phyloP scores from a whole-genome alignment of 208 protist species.

The Leishmania aethiopica region DNA sequence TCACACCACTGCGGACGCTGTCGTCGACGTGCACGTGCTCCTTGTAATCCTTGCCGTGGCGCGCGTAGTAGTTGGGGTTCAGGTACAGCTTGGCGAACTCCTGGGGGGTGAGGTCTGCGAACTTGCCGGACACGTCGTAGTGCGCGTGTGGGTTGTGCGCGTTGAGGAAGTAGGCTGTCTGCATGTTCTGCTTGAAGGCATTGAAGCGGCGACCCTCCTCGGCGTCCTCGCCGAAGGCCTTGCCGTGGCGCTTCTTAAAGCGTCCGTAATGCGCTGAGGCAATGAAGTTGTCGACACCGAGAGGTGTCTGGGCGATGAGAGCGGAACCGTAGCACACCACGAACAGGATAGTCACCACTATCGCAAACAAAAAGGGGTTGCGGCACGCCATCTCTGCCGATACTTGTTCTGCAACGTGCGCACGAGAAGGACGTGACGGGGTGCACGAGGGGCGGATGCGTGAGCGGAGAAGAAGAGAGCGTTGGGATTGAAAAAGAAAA shows the following conservation, averaged over 20 bases:
- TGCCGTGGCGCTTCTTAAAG: constrained; percentile 76
- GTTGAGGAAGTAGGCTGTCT: constrained; percentile 27
- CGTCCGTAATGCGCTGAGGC: constrained; percentile 41
- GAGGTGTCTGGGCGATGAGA: constrained; percentile 2
- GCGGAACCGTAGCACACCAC: constrained; percentile 11
- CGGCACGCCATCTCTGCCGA: constrained; percentile 19
- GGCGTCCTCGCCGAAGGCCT: constrained; percentile 54
- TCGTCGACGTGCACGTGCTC: constrained; percentile 11
- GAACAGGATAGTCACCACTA: constrained; percentile 21
- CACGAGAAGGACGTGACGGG: background rate
- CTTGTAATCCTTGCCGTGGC: constrained; percentile 10
- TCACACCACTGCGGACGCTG: constrained; percentile 1
- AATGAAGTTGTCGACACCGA: constrained; percentile 7
- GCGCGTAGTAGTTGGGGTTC: constrained; percentile 26
- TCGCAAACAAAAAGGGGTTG: constrained; percentile 22
- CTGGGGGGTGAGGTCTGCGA: constrained; percentile 53
- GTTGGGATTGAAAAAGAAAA: background rate
- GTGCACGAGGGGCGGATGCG: background rate
- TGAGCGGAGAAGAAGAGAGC: background rate
- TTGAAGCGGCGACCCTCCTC: constrained; percentile 57
- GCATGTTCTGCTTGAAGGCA: constrained; percentile 73
- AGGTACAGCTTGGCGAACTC: constrained; percentile 55
- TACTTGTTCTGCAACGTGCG: background rate
- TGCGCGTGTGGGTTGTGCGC: constrained; percentile 66
- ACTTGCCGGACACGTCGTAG: constrained; percentile 45